phyloP scores from a whole-genome alignment of 2,329 filamentous ascomycete species.

The Ilyonectria sp. region DNA sequence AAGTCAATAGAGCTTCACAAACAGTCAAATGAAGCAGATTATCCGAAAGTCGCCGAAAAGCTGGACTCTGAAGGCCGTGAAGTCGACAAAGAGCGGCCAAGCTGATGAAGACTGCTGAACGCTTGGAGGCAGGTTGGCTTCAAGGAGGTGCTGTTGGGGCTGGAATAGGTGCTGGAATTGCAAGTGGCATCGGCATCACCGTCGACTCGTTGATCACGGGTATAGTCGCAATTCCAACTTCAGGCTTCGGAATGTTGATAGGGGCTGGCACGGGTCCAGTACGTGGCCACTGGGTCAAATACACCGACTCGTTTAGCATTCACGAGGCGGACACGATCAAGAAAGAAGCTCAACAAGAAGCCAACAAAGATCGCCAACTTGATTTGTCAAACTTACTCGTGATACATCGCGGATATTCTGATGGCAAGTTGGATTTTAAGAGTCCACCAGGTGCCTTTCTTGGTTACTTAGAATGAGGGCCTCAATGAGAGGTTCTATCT shows the following conservation, averaged over 20 bases:
- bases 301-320: conserved; percentile 39
- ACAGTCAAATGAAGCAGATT: conserved; percentile 31
- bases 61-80: conserved; percentile 34
- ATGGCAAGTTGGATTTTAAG: not conserved
- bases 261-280: conserved; percentile 39
- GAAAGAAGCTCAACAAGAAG: conserved; percentile 38
- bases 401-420: not conserved
- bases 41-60: conserved; percentile 33
- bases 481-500: not conserved
- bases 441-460: not conserved
- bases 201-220: conserved; percentile 40
- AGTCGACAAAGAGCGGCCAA: conserved; percentile 41
- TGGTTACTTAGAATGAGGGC: not conserved
- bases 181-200: conserved; percentile 36
- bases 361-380: conserved; percentile 35
- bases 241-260: conserved; percentile 38
- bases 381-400: not conserved
- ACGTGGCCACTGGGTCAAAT: conserved; percentile 43
- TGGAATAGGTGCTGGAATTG: conserved; percentile 41
- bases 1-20: conserved; percentile 39
- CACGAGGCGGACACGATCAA: conserved; percentile 39
- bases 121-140: conserved; percentile 39
- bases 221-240: conserved; percentile 40
- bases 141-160: conserved; percentile 43
- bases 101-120: conserved; percentile 42